These are phyloP conservation scores for Cytospora chrysosperma DNA, from an alignment of 2,329 filamentous ascomycete genomes.

Conservation along the genomic window DNA sequence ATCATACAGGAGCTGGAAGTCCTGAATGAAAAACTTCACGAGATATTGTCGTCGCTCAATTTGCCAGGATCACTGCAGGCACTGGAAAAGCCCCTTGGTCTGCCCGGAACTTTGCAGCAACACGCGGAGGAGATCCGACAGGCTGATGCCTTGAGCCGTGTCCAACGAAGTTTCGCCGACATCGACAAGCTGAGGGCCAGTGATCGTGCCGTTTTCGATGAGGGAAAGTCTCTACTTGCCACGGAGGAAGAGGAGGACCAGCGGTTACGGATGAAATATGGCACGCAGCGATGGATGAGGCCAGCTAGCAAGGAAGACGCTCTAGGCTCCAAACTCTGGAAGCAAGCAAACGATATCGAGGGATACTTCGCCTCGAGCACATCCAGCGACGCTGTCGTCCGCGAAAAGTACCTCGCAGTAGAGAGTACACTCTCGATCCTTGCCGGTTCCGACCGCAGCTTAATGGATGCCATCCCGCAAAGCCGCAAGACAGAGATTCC, in stretches of 20 bases:
- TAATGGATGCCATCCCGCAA: slow-evolving; percentile 88
- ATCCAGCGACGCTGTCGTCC: slow-evolving; percentile 60
- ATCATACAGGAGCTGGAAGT: slow-evolving; percentile 83
- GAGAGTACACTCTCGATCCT: slow-evolving; percentile 75
- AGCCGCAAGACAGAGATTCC: slow-evolving; percentile 77
- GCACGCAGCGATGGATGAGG: slow-evolving; percentile 82
- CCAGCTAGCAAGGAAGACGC: slow-evolving; percentile 68
- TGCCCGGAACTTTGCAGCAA: slow-evolving; percentile 80
- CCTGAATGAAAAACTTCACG: slow-evolving; percentile 76
- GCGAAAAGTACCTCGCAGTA: slow-evolving; percentile 74
- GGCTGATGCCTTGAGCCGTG: slow-evolving; percentile 75
- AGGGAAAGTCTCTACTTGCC: slow-evolving; percentile 74
- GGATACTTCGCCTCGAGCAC: slow-evolving; percentile 73
- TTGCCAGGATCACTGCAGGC: slow-evolving; percentile 92
- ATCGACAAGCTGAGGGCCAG: slow-evolving; percentile 85
- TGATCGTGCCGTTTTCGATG: slow-evolving; percentile 75
- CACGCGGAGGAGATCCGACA: slow-evolving; percentile 94
- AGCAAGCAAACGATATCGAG: slow-evolving; percentile 74
- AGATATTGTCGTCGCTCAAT: slow-evolving; percentile 76
- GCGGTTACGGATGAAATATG: slow-evolving; percentile 71
- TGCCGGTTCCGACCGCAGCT: slow-evolving; percentile 72
- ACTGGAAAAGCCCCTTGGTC: slow-evolving; percentile 86
- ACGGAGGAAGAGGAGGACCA: slow-evolving; percentile 85
- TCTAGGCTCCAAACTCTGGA: slow-evolving; percentile 67
- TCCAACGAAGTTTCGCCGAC: slow-evolving; percentile 80